phyloP scores from a whole-genome alignment of 1,284 basidiomycete species.

The Grifola frondosa region DNA sequence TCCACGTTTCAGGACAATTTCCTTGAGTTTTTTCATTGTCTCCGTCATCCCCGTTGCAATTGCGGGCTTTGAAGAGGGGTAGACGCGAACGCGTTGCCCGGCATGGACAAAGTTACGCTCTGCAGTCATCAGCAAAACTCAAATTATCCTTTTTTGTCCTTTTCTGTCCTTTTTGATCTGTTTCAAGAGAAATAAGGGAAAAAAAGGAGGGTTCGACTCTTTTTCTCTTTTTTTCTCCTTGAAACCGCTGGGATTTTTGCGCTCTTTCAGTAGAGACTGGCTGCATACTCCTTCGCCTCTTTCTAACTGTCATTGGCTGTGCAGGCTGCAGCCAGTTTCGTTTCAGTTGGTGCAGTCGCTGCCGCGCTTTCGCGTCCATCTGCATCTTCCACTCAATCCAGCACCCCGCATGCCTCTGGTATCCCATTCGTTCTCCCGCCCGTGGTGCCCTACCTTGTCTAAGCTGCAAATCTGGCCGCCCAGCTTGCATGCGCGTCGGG shows the following conservation, averaged over 20 bases:
- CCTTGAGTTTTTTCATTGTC: slow-evolving; percentile 15
- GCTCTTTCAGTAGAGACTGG: too few species aligned
- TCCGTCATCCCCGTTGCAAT: slow-evolving; percentile 25
- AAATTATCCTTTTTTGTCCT: too few species aligned
- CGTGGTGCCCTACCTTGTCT: slow-evolving; percentile 46
- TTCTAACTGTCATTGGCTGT: not conserved
- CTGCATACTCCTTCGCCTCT: too few species aligned
- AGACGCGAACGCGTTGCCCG: too few species aligned
- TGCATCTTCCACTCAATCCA: slow-evolving; percentile 28
- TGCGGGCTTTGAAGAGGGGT: slow-evolving; percentile 20
- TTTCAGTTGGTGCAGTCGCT: slow-evolving; percentile 74
- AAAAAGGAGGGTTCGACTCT: too few species aligned
- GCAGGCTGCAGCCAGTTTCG: slow-evolving; percentile 67
- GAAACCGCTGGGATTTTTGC: too few species aligned
- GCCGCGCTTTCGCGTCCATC: slow-evolving; percentile 71
- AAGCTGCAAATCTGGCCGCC: slow-evolving; percentile 72
- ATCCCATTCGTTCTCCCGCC: slow-evolving; percentile 16
- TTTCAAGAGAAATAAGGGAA: too few species aligned
- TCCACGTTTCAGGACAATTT: slow-evolving; percentile 18
- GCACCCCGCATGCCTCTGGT: slow-evolving; percentile 12
- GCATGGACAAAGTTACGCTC: too few species aligned
- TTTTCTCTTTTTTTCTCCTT: too few species aligned
- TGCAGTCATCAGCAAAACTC: too few species aligned
- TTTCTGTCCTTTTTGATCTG: too few species aligned
- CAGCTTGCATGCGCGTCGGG: slow-evolving; percentile 87